Evolutionary conservation across 306 rosid genomes (phyloP).

Genomic region (Citrullus colocynthis): DNA sequence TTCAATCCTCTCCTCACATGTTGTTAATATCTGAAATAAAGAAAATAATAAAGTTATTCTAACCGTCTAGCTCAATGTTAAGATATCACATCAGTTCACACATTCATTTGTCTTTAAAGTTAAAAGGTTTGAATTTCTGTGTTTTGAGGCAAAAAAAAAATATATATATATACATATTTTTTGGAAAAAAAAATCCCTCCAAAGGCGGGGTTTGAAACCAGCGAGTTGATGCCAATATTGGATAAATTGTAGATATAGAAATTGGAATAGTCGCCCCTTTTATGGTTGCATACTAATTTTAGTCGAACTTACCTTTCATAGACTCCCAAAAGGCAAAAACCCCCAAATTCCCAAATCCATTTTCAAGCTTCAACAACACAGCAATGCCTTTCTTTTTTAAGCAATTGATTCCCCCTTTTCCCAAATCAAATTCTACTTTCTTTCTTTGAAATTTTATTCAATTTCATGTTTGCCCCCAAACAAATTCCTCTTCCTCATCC

Average conservation of each 20-base stretch:
- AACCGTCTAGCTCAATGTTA: too few relatives aligned
- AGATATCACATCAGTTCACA: too few relatives aligned
- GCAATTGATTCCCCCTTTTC: not conserved
- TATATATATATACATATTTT: too few relatives aligned
- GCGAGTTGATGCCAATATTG: constrained; percentile 24
- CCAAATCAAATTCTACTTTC: not conserved
- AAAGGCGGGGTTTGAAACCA: not conserved
- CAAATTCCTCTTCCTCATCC: not conserved
- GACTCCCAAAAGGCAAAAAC: not conserved
- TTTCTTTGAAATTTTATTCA: not conserved
- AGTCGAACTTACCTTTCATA: constrained; percentile 34
- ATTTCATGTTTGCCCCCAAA: not conserved
- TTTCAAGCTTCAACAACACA: not conserved
- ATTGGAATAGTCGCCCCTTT: constrained; percentile 24
- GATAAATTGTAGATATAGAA: constrained; percentile 34
- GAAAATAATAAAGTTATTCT: too few relatives aligned
- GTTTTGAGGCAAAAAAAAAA: too few relatives aligned
- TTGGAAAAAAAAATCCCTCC: not conserved
- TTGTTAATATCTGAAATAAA: too few relatives aligned
- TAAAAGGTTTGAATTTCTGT: too few relatives aligned
- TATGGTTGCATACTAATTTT: constrained; percentile 23
- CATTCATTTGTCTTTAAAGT: too few relatives aligned
- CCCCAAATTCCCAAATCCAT: not conserved
- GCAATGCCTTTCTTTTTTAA: constrained; percentile 1
- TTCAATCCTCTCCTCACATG: too few relatives aligned